Evolutionary conservation across 2,329 filamentous ascomycete species (phyloP).

Genomic region (Sporothrix protearum): DNA sequence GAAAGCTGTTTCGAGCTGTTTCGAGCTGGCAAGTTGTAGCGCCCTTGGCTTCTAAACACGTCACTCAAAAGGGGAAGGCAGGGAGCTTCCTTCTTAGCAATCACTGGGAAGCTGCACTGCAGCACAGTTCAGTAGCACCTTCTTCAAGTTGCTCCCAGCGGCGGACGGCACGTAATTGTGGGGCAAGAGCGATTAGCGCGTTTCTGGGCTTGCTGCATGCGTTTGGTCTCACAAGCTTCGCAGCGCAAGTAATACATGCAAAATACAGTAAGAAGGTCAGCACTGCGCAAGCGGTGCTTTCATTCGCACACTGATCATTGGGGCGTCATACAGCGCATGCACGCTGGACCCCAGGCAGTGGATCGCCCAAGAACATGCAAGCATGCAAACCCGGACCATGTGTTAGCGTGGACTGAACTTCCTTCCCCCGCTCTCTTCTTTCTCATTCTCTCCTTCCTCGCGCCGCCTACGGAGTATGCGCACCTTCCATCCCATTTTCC

Average conservation of each 20-base stretch:
- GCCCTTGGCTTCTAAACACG: conserved; percentile 18
- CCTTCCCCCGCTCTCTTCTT: conserved; percentile 1
- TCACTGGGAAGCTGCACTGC: not conserved
- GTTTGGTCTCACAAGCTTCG: not conserved
- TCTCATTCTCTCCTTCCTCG: not conserved
- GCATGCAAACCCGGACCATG: not conserved
- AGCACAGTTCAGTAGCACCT: not conserved
- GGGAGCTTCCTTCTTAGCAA: conserved; percentile 11
- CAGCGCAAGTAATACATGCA: not conserved
- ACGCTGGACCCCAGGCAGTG: not conserved
- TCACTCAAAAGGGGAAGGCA: conserved; percentile 8
- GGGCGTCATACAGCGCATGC: conserved; percentile 12
- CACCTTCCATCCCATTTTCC: not conserved
- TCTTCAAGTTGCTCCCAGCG: not conserved
- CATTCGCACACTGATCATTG: too few species aligned
- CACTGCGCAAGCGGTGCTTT: not conserved
- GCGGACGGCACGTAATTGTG: conserved; percentile 5
- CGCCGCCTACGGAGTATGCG: not conserved
- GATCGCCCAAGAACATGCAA: conserved; percentile 5
- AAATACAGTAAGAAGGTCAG: not conserved
- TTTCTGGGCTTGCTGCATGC: not conserved
- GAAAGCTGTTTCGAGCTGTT: not conserved
- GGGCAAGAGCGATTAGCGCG: not conserved
- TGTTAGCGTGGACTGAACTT: not conserved
- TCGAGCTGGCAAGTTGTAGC: not conserved